Conservation (phyloP, 176 grass and related monocot genomes). For the Luzula sylvatica region DNA sequence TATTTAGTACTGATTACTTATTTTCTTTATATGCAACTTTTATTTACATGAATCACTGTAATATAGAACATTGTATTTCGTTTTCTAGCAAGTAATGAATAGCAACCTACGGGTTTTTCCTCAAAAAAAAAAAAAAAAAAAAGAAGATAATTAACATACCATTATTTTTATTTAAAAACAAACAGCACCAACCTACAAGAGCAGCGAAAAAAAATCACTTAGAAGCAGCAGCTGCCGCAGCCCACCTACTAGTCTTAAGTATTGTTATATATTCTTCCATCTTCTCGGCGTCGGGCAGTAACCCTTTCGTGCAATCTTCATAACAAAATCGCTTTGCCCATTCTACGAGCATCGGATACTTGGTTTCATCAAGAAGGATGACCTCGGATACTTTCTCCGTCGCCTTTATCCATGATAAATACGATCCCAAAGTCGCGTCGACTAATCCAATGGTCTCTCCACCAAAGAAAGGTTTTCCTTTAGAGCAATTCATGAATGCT, state of each 20-base stretch:
- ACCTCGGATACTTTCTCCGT: constrained; percentile 1
- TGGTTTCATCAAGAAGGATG: constrained; percentile 25
- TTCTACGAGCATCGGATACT: constrained; percentile 16
- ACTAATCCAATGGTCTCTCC: constrained; percentile 27
- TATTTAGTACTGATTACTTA: too few relatives aligned
- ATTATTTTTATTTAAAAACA: too few relatives aligned
- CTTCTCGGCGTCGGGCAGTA: constrained; percentile 23
- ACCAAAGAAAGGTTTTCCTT: constrained; percentile 28
- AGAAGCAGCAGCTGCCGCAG: background rate
- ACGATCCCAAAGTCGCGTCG: constrained; percentile 21
- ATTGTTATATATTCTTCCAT: constrained; percentile 20
- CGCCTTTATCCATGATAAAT: constrained; percentile 17
- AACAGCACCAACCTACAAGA: background rate
- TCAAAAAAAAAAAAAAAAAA: too few relatives aligned
- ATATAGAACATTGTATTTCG: too few relatives aligned
- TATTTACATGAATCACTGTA: too few relatives aligned
- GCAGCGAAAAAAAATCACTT: too few relatives aligned
- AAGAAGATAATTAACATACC: too few relatives aligned
- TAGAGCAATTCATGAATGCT: constrained; percentile 16
- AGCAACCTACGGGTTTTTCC: too few relatives aligned
- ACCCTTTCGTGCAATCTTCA: constrained; percentile 17
- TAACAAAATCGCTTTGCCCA: constrained; percentile 22
- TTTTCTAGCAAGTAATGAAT: too few relatives aligned
- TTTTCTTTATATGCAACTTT: too few relatives aligned
- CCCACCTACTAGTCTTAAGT: background rate